Conservation (phyloP, 441 rosid genomes). For the Euphorbia corollata region DNA sequence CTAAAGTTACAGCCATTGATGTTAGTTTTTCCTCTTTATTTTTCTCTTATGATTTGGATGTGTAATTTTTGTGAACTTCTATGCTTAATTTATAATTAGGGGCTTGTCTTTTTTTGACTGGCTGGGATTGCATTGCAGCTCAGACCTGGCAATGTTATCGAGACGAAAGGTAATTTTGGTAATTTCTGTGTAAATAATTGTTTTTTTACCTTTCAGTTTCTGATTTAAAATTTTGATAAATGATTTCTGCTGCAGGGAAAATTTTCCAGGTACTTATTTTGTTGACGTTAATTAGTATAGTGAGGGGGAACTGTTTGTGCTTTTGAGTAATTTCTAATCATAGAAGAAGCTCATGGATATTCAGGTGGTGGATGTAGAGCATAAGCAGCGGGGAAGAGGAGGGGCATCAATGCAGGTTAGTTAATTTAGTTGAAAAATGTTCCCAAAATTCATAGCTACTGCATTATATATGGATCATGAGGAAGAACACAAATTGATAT, state of each 20-base stretch:
- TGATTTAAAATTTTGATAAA: not conserved
- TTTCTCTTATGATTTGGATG: not conserved
- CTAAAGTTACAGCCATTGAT: constrained; percentile 62
- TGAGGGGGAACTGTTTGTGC: not conserved
- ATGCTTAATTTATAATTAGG: not conserved
- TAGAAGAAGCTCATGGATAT: constrained; percentile 4
- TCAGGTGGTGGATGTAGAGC: constrained; percentile 72
- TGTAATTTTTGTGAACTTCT: not conserved
- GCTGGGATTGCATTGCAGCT: constrained; percentile 37
- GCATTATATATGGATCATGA: too few species aligned
- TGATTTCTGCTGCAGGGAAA: constrained; percentile 43
- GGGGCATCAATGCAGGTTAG: constrained; percentile 81
- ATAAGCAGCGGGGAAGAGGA: constrained; percentile 89
- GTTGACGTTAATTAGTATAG: not conserved
- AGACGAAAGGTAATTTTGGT: constrained; percentile 53
- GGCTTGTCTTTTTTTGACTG: not conserved
- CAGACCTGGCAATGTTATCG: constrained; percentile 76
- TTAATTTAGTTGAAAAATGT: not conserved
- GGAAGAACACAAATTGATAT: not conserved
- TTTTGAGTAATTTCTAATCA: not conserved
- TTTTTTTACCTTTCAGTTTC: not conserved
- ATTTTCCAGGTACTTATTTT: constrained; percentile 48
- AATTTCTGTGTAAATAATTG: not conserved
- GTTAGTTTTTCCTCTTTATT: constrained; percentile 22
- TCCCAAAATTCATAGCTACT: not conserved